A percentile compares a stretch with the other conserved stretches of the same genome.
Conservation (phyloP, 2,329 filamentous ascomycete species). For the Venturia aucupariae region DNA sequence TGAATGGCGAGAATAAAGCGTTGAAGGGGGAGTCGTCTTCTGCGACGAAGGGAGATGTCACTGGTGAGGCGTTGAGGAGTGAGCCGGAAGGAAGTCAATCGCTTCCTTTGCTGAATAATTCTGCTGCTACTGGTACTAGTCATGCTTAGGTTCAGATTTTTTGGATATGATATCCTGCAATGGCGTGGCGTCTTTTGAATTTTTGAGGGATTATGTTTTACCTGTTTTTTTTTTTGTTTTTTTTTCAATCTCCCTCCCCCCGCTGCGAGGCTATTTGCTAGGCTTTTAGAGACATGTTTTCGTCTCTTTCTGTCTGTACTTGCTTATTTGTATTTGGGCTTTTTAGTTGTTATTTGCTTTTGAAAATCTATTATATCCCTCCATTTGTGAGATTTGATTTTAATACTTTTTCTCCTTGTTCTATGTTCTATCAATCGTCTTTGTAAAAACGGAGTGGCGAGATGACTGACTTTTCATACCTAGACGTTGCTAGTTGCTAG, state of each 20-base stretch:
- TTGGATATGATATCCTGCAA: background rate
- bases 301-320: too few relatives aligned
- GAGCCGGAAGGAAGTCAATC: constrained; percentile 3
- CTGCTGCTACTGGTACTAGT: background rate
- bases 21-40: background rate
- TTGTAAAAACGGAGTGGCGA: too few relatives aligned
- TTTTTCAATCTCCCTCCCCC: background rate
- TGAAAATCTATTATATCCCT: too few relatives aligned
- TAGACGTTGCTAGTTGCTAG: too few relatives aligned
- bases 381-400: too few relatives aligned
- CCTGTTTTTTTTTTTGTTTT: background rate
- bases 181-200: background rate
- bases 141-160: background rate
- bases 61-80: background rate
- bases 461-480: too few relatives aligned
- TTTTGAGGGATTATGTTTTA: background rate
- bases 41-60: background rate
- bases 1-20: background rate
- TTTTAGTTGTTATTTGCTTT: too few relatives aligned
- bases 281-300: too few relatives aligned
- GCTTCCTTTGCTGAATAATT: background rate
- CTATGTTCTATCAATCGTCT: too few relatives aligned
- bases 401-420: too few relatives aligned
- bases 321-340: too few relatives aligned
- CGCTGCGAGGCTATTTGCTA: background rate